A percentile compares a stretch with the other conserved stretches of the same genome.
phyloP scores from a whole-genome alignment of 2,329 filamentous ascomycete genomes.

The Trichoderma brevicompactum region DNA sequence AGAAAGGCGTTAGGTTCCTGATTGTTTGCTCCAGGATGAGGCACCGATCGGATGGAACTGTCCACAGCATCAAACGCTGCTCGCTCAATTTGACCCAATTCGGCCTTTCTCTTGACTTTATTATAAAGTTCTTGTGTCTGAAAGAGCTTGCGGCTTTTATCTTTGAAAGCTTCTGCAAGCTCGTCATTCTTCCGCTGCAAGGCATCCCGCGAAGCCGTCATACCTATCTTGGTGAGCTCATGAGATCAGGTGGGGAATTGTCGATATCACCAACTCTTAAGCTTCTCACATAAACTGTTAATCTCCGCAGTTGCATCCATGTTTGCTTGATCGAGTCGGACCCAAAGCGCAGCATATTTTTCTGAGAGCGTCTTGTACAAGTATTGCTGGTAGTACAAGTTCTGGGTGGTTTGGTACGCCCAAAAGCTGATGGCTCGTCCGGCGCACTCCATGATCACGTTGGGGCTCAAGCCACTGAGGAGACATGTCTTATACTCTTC shows the following conservation, averaged over 20 bases:
- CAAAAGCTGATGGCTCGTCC: conserved; percentile 80
- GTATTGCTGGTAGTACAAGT: conserved; percentile 80
- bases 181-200: conserved; percentile 75
- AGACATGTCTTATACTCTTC: conserved; percentile 92
- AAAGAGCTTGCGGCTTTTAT: conserved; percentile 71
- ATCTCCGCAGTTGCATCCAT: conserved; percentile 78
- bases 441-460: conserved; percentile 83
- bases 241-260: not conserved
- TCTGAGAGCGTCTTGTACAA: conserved; percentile 72
- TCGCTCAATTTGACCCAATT: conserved; percentile 59
- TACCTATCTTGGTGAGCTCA: conserved; percentile 43
- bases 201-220: conserved; percentile 64
- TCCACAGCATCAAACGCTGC: conserved; percentile 55
- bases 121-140: conserved; percentile 70
- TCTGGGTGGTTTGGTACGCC: conserved; percentile 82
- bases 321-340: conserved; percentile 72
- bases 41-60: conserved; percentile 34
- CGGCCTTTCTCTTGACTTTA: conserved; percentile 60
- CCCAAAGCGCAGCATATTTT: conserved; percentile 67
- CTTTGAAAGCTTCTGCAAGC: conserved; percentile 65
- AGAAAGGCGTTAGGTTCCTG: conserved; percentile 26
- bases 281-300: conserved; percentile 64
- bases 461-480: conserved; percentile 80
- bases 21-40: conserved; percentile 19
- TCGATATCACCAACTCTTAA: conserved; percentile 57